phyloP scores from a whole-genome alignment of 352 stramenopile species.

The Globisporangium splendens region DNA sequence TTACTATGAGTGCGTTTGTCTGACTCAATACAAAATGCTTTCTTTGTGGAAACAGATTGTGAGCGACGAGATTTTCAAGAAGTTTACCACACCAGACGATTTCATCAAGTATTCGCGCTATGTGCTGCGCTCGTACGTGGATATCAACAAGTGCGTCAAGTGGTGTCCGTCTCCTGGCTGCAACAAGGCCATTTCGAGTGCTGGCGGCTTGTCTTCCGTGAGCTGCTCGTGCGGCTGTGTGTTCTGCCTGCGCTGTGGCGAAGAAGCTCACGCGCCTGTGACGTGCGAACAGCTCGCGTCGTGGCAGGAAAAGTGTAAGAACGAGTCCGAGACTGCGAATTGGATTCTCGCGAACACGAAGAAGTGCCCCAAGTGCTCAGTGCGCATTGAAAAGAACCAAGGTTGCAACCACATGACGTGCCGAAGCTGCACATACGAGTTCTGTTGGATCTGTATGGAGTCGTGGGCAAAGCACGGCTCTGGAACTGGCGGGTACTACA shows the following conservation, averaged over 20 bases:
- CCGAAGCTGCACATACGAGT: constrained; percentile 91
- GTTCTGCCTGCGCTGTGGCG: constrained; percentile 93
- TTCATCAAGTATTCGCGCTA: constrained; percentile 91
- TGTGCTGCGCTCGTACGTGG: constrained; percentile 96
- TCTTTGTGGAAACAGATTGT: constrained; percentile 34
- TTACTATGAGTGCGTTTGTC: no score
- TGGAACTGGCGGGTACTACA: constrained; percentile 98
- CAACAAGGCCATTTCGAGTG: constrained; percentile 91
- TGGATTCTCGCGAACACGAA: constrained; percentile 99
- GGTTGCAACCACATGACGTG: constrained; percentile 99
- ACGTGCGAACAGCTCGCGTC: constrained; percentile 89
- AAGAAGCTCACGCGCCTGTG: constrained; percentile 95
- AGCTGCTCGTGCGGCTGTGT: constrained; percentile 82
- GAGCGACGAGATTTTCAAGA: constrained; percentile 61
- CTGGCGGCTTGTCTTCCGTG: constrained; percentile 75
- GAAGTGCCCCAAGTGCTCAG: constrained; percentile 98
- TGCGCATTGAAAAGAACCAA: constrained; percentile 99
- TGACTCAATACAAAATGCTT: not conserved
- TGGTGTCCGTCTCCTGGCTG: constrained; percentile 97
- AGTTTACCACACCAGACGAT: constrained; percentile 62
- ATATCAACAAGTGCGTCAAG: constrained; percentile 96
- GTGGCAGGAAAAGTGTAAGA: constrained; percentile 97
- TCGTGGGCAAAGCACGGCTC: constrained; percentile 95
- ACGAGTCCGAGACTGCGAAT: constrained; percentile 98
- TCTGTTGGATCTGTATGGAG: constrained; percentile 99